These are phyloP conservation scores for Botryosphaeria agaves DNA, from an alignment of 2,329 filamentous ascomycete species.

Conservation along the genomic window DNA sequence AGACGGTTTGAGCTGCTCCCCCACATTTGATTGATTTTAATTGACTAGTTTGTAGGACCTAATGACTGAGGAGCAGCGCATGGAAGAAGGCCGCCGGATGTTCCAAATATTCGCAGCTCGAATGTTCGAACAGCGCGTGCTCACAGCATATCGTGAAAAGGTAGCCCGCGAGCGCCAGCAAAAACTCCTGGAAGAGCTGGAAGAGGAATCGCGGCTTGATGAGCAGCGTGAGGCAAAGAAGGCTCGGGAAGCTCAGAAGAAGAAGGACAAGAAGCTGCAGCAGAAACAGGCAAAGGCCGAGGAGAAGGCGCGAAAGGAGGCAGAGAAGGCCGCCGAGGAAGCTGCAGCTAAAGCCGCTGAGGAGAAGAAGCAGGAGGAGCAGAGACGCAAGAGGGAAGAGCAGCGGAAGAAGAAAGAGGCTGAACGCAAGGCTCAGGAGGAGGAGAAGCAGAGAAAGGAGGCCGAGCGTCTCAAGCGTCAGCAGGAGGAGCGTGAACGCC, in stretches of 20 bases:
- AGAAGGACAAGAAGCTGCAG: slow-evolving; percentile 80
- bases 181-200: slow-evolving; percentile 77
- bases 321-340: slow-evolving; percentile 78
- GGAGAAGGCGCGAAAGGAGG: slow-evolving; percentile 73
- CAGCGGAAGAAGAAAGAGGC: slow-evolving; percentile 82
- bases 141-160: slow-evolving; percentile 95
- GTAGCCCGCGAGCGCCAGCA: slow-evolving; percentile 84
- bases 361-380: slow-evolving; percentile 63
- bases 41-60: slow-evolving; percentile 49
- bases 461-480: slow-evolving; percentile 63
- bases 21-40: slow-evolving; percentile 13
- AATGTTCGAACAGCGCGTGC: slow-evolving; percentile 96
- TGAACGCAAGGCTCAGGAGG: slow-evolving; percentile 77
- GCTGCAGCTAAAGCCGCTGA: slow-evolving; percentile 59
- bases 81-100: slow-evolving; percentile 97
- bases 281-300: slow-evolving; percentile 84
- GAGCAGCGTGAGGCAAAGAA: slow-evolving; percentile 80
- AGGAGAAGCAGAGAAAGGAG: slow-evolving; percentile 71
- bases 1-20: slow-evolving; percentile 31
- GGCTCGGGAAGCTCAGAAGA: slow-evolving; percentile 83
- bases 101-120: slow-evolving; percentile 98
- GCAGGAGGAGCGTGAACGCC: slow-evolving; percentile 71
- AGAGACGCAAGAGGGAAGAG: slow-evolving; percentile 68
- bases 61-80: slow-evolving; percentile 95
- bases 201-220: slow-evolving; percentile 64